phyloP scores from a whole-genome alignment of 768 basidiomycete genomes.

The Collybia nuda region DNA sequence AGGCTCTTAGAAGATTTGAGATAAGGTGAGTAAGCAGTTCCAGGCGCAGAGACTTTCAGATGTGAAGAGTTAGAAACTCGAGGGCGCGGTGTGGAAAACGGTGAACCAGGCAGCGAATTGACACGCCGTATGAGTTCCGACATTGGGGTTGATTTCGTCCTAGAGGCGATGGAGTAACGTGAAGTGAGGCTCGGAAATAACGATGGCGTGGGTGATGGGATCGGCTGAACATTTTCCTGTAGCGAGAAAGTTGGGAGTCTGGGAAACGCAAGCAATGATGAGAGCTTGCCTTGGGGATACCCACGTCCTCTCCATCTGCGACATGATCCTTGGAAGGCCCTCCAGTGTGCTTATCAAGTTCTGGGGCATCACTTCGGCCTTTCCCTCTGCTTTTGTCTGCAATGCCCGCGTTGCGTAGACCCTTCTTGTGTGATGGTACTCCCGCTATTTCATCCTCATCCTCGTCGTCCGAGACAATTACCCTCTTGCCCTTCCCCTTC shows the following conservation, averaged over 20 bases:
- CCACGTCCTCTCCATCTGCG: too few relatives aligned
- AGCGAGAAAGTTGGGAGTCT: neutral
- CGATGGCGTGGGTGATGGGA: slow-evolving; percentile 10
- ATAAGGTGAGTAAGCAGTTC: slow-evolving; percentile 59
- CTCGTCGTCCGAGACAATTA: slow-evolving; percentile 33
- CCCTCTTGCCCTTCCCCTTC: slow-evolving; percentile 21
- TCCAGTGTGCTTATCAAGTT: too few relatives aligned
- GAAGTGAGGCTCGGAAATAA: slow-evolving; percentile 24
- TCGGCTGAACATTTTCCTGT: slow-evolving; percentile 27
- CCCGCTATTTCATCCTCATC: slow-evolving; percentile 9
- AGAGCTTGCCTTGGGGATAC: neutral
- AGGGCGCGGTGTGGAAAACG: slow-evolving; percentile 38
- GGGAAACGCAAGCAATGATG: slow-evolving; percentile 8
- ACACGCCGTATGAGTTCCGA: slow-evolving; percentile 74
- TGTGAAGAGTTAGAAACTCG: slow-evolving; percentile 14
- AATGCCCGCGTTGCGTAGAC: neutral
- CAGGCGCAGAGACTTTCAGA: slow-evolving; percentile 15
- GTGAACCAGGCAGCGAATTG: slow-evolving; percentile 65
- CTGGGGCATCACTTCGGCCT: neutral
- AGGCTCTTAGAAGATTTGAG: slow-evolving; percentile 61
- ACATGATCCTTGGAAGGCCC: too few relatives aligned
- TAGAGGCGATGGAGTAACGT: slow-evolving; percentile 48
- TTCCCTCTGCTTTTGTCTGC: slow-evolving; percentile 13
- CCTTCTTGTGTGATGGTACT: neutral
- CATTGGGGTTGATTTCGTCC: slow-evolving; percentile 59